Evolutionary conservation across 805 yeast genomes (phyloP), one percentile per base, ranked within the genome.

Genomic region (Lipomyces oligophaga): DNA sequence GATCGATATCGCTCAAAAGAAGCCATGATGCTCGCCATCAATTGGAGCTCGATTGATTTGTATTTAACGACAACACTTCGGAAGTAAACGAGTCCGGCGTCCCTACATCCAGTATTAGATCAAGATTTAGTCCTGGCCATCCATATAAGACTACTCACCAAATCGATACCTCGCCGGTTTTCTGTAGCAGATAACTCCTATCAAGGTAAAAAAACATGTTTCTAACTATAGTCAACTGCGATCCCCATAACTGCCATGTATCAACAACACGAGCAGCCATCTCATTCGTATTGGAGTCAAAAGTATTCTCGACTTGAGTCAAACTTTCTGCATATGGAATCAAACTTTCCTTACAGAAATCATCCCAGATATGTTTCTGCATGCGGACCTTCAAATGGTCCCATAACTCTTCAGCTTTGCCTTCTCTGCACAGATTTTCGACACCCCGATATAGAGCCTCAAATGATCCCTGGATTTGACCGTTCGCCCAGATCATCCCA

Each of bases 391-490:
- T 31, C 39, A 60, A 49, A 34, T 49, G 33, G 24, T 49, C 48
- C 60, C 62, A 58, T 7, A 63, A 44, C 20, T 44, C 48, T 22
- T 43, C 36, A 8, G 58, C 53, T 38, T 48, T 55, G 38, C 54
- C 63, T 24, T 51, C 55, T 7, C 65, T 54, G 43, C 63, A 60
- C 7, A 63, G 52, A 39, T 57, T 55, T 50, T 62, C 67, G 11
- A 60, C 65, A 10, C 62, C 58, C 10, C 63, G 54, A 38, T 63
- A 63, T 10, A 63, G 58, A 26, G 54, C 62, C 32, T 63, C 67
- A 22, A 58, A 54, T 5, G 66, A 61, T 1, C 35, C 24, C 7
- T 21, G 13, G 25, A 47, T 28, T 5, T 43, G 33, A 11, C 27
- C 36, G 16, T 51, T 39, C 5, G 11, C 18, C 27, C 45, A 50